These are phyloP conservation scores for Fusarium oligoseptatum DNA, from an alignment of 2,329 filamentous ascomycete species.

Conservation along the genomic window DNA sequence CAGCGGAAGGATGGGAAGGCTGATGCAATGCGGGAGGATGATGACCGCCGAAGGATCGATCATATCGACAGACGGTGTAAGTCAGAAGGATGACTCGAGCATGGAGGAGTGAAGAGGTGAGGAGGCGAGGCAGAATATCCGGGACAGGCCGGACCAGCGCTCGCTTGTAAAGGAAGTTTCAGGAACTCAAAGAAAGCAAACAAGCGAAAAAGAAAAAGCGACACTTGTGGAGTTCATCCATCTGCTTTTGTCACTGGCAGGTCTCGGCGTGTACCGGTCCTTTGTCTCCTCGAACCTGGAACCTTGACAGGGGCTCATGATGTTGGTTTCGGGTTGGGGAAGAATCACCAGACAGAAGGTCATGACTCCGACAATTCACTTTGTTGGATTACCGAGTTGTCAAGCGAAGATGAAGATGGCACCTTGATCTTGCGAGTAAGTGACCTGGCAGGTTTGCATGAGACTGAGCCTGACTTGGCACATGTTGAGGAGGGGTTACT, in stretches of 20 bases:
- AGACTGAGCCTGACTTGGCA: conserved; percentile 10
- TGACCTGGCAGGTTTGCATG: conserved; percentile 13
- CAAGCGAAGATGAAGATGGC: not conserved
- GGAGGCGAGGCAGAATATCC: not conserved
- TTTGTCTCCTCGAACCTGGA: not conserved
- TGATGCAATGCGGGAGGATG: conserved; percentile 26
- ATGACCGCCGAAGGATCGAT: conserved; percentile 1
- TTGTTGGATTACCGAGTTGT: conserved; percentile 6
- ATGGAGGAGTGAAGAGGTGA: conserved; percentile 5
- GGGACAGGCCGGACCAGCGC: not conserved
- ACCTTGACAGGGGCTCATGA: not conserved
- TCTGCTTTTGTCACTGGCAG: not conserved
- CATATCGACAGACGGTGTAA: conserved; percentile 25
- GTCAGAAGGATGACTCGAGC: not conserved
- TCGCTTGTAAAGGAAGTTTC: conserved; percentile 11
- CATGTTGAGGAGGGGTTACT: conserved; percentile 4
- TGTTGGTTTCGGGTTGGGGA: conserved; percentile 1
- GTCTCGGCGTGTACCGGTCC: not conserved
- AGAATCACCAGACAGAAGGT: conserved; percentile 19
- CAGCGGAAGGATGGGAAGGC: conserved; percentile 7
- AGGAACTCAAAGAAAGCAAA: not conserved
- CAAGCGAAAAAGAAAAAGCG: conserved; percentile 4
- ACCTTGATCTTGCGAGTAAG: not conserved
- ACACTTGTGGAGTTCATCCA: not conserved
- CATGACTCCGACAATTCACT: conserved; percentile 8